Percentiles rank a stretch among this genome's conserved stretches.
These are phyloP conservation scores for Suillus tomentosus DNA, from an alignment of 768 basidiomycete genomes.

Conservation along the genomic window DNA sequence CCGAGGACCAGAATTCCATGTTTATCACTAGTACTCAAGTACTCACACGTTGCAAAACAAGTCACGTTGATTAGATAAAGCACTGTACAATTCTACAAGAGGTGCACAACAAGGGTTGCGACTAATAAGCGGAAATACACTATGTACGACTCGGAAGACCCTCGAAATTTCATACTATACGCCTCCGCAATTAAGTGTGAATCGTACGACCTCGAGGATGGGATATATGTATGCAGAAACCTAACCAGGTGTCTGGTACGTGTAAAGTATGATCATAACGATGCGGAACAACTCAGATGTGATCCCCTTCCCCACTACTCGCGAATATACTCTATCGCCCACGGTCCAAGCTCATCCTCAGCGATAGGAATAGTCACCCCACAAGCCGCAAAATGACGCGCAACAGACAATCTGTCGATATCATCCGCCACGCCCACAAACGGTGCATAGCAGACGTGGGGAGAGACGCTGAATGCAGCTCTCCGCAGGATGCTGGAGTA, in stretches of 20 bases:
- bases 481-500: conserved; percentile 41
- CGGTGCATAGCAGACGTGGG: conserved; percentile 31
- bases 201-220: conserved; percentile 10
- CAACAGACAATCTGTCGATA: conserved; percentile 37
- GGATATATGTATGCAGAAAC: conserved; percentile 21
- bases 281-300: neutral
- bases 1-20: too few species aligned
- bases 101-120: neutral
- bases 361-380: conserved; percentile 41
- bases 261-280: conserved; percentile 15
- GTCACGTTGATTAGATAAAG: neutral
- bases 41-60: too few species aligned
- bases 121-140: conserved; percentile 11
- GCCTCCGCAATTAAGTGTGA: conserved; percentile 18
- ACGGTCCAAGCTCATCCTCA: conserved; percentile 39
- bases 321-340: conserved; percentile 39
- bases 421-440: conserved; percentile 32
- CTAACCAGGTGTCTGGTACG: conserved; percentile 27
- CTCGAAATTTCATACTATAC: conserved; percentile 19
- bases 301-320: conserved; percentile 3
- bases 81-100: neutral
- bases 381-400: conserved; percentile 44
- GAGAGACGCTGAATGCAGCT: conserved; percentile 37
- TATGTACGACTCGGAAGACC: conserved; percentile 7
- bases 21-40: too few species aligned